Evolutionary conservation across 2,329 filamentous ascomycete species (phyloP), one percentile per base, ranked within the genome.

Genomic region (Xylaria hypoxylon): DNA sequence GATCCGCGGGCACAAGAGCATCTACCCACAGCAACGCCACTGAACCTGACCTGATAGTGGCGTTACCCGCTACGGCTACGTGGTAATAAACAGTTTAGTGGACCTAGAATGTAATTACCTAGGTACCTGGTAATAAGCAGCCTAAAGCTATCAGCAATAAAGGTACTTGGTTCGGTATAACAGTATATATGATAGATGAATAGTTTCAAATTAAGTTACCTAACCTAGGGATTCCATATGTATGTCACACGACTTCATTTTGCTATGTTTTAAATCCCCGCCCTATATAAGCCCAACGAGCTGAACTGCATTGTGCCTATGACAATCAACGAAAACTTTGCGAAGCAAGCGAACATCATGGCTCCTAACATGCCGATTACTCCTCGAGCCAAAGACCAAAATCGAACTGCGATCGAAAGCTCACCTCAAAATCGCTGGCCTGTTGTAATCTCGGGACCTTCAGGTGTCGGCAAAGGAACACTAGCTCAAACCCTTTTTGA

Each of bases 11-110:
- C 8, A n/a, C 26, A 44, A 44, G 55, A n/a, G 59, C 63, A 68
- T 72, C 65, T 62, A 67, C 69, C 65, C 65, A 68, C 65, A 51
- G 47, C 4, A 42, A 22, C 35, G 52, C 52, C 52, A 55, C 52
- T 55, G 51, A 17, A 35, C 50, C 48, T 42, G 53, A 62, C 56
- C 57, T 71, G 72, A 74, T 68, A 69, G 72, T 75, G 73, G 73
- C 71, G 71, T 73, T 74, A 73, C 71, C 68, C 58, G 62, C 42
- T 44, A 57, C 57, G 63, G 48, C 60, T 63, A n/a, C n/a, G n/a
- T n/a, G n/a, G n/a, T n/a, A n/a, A n/a, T n/a, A n/a, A n/a, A n/a
- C n/a, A n/a, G n/a, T n/a, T n/a, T n/a, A n/a, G n/a, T n/a, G n/a
- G n/a, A n/a, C n/a, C n/a, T n/a, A n/a, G n/a, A n/a, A n/a, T n/a